A percentile compares a stretch with the other conserved stretches of the same genome.
phyloP scores from a whole-genome alignment of 768 basidiomycete genomes.

The Paxillus rubicundulus region DNA sequence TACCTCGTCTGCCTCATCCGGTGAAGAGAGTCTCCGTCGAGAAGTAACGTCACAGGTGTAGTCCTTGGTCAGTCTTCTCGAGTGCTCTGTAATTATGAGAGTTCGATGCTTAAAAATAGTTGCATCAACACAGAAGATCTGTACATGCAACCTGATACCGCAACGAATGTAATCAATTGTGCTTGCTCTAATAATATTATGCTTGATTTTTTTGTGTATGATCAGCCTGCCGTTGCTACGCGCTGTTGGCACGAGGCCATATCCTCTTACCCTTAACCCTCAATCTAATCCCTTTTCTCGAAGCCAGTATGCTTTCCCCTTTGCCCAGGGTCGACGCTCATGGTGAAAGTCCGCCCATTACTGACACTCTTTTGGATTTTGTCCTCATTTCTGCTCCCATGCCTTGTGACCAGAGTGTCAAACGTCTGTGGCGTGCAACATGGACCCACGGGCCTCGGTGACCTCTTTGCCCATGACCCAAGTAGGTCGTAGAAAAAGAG shows the following conservation, averaged over 20 bases:
- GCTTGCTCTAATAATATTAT: background rate
- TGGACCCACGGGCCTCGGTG: conserved; percentile 1
- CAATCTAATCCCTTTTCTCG: conserved; percentile 20
- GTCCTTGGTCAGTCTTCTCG: conserved; percentile 6
- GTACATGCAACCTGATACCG: background rate
- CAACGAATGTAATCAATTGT: background rate
- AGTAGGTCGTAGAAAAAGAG: conserved; percentile 28
- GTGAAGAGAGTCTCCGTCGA: background rate
- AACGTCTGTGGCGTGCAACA: conserved; percentile 11
- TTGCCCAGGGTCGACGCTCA: conserved; percentile 25
- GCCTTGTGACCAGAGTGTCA: conserved; percentile 14
- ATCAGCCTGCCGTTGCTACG: background rate
- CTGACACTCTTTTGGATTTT: conserved; percentile 4
- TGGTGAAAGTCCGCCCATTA: conserved; percentile 2
- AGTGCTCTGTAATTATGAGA: background rate
- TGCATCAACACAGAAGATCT: background rate
- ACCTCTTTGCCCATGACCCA: conserved; percentile 32
- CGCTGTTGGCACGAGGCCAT: conserved; percentile 11
- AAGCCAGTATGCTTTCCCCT: conserved; percentile 21
- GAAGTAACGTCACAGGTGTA: background rate
- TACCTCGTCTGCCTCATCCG: background rate
- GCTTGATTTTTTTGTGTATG: background rate
- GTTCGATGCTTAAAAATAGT: conserved; percentile 4
- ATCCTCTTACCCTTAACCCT: conserved; percentile 23
- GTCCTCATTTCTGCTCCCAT: conserved; percentile 7